Evolutionary conservation across 2,329 filamentous ascomycete species (phyloP).

Genomic region (Pseudofabraea citricarpa): DNA sequence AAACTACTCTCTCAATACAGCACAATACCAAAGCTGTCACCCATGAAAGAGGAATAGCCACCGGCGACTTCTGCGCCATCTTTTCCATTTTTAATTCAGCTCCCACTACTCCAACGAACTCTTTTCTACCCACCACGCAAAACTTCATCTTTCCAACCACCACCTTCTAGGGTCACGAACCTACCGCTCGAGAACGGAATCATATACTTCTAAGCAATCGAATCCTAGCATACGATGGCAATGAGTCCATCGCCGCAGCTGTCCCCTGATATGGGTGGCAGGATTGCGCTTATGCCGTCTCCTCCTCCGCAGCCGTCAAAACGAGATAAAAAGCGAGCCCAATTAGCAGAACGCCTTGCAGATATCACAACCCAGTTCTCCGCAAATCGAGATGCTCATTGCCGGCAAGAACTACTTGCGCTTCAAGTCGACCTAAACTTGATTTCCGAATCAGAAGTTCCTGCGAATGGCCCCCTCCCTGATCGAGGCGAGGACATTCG

Average conservation of each 20-base stretch:
- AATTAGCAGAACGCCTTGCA: conserved; percentile 73
- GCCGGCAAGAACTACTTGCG: conserved; percentile 83
- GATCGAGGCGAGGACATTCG: conserved; percentile 39
- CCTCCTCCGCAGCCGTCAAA: conserved; percentile 53
- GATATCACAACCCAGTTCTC: conserved; percentile 74
- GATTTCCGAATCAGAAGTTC: conserved; percentile 80
- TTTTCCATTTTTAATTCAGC: neutral
- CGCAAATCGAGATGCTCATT: conserved; percentile 76
- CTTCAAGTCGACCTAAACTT: conserved; percentile 88
- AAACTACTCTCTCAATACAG: neutral
- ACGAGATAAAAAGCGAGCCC: conserved; percentile 83
- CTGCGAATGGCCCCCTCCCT: conserved; percentile 64
- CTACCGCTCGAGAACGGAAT: neutral
- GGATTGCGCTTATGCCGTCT: conserved; percentile 22
- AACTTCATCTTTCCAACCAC: neutral
- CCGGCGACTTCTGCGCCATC: neutral
- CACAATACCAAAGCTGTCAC: neutral
- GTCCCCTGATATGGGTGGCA: conserved; percentile 21
- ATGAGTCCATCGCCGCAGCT: conserved; percentile 26
- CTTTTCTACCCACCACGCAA: conserved; percentile 7
- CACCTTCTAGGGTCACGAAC: neutral
- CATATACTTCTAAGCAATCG: neutral
- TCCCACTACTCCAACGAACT: conserved; percentile 15
- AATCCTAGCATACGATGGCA: conserved; percentile 5
- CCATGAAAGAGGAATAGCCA: neutral